Base-by-base conservation (phyloP, 1,284 basidiomycete genomes). In the Puccinia polysora region DNA sequence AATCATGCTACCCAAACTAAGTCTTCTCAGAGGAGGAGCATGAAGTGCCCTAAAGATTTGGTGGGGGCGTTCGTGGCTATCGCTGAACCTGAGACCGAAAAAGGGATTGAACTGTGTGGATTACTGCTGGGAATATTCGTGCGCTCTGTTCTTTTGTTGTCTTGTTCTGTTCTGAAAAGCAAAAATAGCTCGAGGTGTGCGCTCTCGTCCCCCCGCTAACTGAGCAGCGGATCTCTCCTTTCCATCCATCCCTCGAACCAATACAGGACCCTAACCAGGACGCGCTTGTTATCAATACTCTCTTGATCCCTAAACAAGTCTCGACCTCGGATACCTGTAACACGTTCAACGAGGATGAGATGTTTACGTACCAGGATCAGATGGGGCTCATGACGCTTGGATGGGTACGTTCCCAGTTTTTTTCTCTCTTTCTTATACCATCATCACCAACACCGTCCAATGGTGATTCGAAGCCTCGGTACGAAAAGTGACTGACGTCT, bases 291-390 rank as follows among this genome's bases (percentile, higher is more conserved):
- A 88, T 93, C 8, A 87, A 88, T 67, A 88, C 87, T 65, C 79
- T 93, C 76, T 79, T 91, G 74, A 86, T 94, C 28, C 91, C 91
- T 14, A 87, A 85, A 79, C 91, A 94, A 78, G 86, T 86, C 74
- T 87, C 89, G 69, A 91, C 90, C 74, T 85, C 87, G 74, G 89
- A 94, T 81, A 90, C 89, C 40, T 94, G 91, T 81, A 32, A 40
- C 14, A 86, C 87, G 56, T 93, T 91, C 86, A 87, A 89, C 77
- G 91, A 94, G 76, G 90, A 92, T 78, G 81, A 89, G 50, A 88
- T 91, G n/a, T 80, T 91, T 78, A 84, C 85, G 76, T 90, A 91
- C 78, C 90, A 90, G 75, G 87, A 90, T 78, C 84, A 86, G 4
- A 81, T 88, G 72, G 84, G 84, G 74, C 79, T 94, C 76, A 87